Base-by-base conservation (phyloP, 805 yeast species). In the Wickerhamiella musiphila region DNA sequence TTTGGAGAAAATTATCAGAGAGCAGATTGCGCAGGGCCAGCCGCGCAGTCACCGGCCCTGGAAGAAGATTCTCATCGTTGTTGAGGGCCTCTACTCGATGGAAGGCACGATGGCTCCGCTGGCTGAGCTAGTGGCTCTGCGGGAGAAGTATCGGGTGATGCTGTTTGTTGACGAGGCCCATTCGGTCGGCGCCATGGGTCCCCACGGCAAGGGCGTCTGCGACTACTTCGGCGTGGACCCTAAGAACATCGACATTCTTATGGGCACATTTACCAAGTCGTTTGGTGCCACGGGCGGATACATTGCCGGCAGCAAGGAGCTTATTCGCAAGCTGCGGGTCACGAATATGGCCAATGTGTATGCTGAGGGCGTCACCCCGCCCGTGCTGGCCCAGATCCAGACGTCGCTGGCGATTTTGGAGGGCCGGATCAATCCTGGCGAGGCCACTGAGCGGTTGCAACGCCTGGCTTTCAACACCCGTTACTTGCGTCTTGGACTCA, bases 241-340 rank as follows among this genome's bases (percentile, higher is more conserved):
- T 25, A 52, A 58, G 9, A 69, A 69, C 27, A 63, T 90, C 35
- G 99, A 90, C 57, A 60, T 90, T 40, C 58, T 90, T 43, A 90
- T 90, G 99, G 99, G 99, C 31, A 90, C 99, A 6, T 68, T 90
- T 36, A 92, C 98, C 32, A 90, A 90, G 57, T 81, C 94, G 1
- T 90, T 90, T 54, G 98, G 99, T 52, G 96, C 98, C 12, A 82
- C 96, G 26, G 99, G 99, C 49, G 99, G 98, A 29, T 90, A 90
- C 52, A 61, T 90, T 41, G 86, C 94, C n/a, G 92, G 77, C 28
- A 64, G 64, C 40, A 65, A 71, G 48, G 58, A 55, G 29, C 57
- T 81, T 20, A 75, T 86, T 31, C 84, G 82, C 46, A 68, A 74
- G 46, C 60, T 90, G 39, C 70, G 84, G 56, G 45, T 78, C 25